Percentiles rank a stretch among this genome's conserved stretches.
Conservation (phyloP, 352 stramenopile genomes). For the Phytopythium chamaehyphon region DNA sequence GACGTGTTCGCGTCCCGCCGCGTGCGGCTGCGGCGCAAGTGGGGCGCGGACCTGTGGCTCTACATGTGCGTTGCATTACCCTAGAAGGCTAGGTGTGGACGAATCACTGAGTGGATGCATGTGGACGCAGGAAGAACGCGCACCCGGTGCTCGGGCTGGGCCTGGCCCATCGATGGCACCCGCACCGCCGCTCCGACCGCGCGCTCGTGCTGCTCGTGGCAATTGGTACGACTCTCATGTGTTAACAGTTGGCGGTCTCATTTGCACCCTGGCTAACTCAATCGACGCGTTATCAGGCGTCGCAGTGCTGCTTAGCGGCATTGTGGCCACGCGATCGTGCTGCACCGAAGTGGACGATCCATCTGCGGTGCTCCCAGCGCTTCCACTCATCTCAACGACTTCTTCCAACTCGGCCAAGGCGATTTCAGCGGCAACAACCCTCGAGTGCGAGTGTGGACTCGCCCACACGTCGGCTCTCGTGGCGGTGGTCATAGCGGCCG, state of each 20-base stretch:
- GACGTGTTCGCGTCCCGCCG: slow-evolving; percentile 49
- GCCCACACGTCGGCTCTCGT: slow-evolving; percentile 33
- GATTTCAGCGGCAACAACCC: slow-evolving; percentile 32
- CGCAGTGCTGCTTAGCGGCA: background rate
- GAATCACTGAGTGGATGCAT: slow-evolving; percentile 6
- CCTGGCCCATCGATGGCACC: slow-evolving; percentile 41
- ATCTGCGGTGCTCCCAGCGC: too few species aligned
- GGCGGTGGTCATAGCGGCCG: slow-evolving; percentile 33
- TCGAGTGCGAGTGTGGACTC: slow-evolving; percentile 47
- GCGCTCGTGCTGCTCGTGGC: slow-evolving; percentile 41
- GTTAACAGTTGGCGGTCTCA: too few species aligned
- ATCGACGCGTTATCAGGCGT: background rate
- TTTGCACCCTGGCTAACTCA: too few species aligned
- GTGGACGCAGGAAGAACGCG: slow-evolving; percentile 41
- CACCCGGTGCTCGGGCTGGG: slow-evolving; percentile 43
- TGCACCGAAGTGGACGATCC: background rate
- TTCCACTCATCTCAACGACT: background rate
- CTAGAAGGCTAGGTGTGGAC: background rate
- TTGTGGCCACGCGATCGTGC: slow-evolving; percentile 3
- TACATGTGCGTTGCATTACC: slow-evolving; percentile 47
- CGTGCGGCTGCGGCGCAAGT: slow-evolving; percentile 39
- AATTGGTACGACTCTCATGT: slow-evolving; percentile 39
- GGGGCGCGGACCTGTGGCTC: slow-evolving; percentile 39
- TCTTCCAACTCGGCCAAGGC: too few species aligned
- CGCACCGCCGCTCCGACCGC: slow-evolving; percentile 46